Evolutionary conservation across 2,329 filamentous ascomycete genomes (phyloP), one percentile per base, ranked within the genome.

Genomic region (Beauveria sp.): DNA sequence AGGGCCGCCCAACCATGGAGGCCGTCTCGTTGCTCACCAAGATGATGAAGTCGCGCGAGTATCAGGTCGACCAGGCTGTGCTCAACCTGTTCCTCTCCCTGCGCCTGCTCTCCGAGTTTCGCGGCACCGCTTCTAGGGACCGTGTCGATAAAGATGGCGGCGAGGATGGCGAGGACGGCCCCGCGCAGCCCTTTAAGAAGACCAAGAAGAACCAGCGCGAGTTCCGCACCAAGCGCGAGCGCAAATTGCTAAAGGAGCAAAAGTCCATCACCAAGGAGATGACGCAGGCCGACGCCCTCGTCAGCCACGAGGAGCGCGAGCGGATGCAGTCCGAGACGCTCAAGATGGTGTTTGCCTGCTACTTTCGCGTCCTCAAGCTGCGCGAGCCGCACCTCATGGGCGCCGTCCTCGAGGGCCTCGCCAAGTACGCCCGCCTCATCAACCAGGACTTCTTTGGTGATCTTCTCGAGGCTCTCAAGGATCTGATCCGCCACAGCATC

Each of bases 371-470:
- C 60, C 79, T 99, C 49, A 98, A 98, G 77, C 81, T 86, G 59
- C 86, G 92, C 28, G 82, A 86, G 26, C 87, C 91, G 16, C 86
- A 89, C 66, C 84, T 99, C 20, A 98, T 97, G 91, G 95, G 95
- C n/a, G 93, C 93, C 16, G 93, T 97, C 0, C 83, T 99, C 5
- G 95, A 98, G 77, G 95, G 95, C 30, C 79, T 99, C 24, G 93
- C 93, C 56, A 92, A 92, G 71, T 99, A 96, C 71, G 88, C 93
- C 3, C 95, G 97, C 72, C 82, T 99, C 63, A 99, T 99, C 81
- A 99, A 99, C 77, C 92, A 99, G 71, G 91, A 99, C 72, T 98
- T 99, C 79, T 99, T 99, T 69, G 95, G 93, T 30, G 95, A 99
- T 71, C 81, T 99, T 34, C 84, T 99, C 12, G 95, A 98, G 75